These are phyloP conservation scores for Tulasnella sp. DNA, from an alignment of 768 basidiomycete species.

Conservation along the genomic window DNA sequence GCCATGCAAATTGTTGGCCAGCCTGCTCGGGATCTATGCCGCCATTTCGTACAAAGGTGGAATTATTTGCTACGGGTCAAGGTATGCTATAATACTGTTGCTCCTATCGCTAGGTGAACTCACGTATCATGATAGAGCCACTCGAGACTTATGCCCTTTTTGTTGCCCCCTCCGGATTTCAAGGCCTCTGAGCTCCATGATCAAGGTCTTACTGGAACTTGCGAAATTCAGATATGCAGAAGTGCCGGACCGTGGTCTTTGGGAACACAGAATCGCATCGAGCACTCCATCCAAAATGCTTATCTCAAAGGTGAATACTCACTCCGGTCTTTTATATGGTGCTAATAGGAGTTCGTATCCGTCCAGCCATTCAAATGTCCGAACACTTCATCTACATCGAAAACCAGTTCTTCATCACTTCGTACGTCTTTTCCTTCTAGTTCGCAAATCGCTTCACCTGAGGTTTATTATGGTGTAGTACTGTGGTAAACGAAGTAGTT, in stretches of 20 bases:
- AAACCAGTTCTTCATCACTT: conserved; percentile 85
- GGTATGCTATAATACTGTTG: conserved; percentile 33
- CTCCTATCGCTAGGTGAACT: neutral
- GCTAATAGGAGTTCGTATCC: neutral
- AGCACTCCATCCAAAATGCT: conserved; percentile 89
- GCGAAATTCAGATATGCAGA: conserved; percentile 92
- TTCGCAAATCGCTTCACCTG: too few relatives aligned
- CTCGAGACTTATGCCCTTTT: conserved; percentile 79
- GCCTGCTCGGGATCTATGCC: conserved; percentile 83
- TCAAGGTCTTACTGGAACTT: conserved; percentile 83
- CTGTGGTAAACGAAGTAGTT: conserved; percentile 67
- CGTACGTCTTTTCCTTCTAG: conserved; percentile 38
- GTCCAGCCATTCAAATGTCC: conserved; percentile 72
- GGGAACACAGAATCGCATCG: conserved; percentile 70
- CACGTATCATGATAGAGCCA: conserved; percentile 51
- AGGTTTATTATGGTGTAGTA: conserved; percentile 44
- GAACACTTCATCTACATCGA: conserved; percentile 99
- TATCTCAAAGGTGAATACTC: conserved; percentile 61
- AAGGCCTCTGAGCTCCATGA: conserved; percentile 61
- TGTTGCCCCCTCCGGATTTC: conserved; percentile 89
- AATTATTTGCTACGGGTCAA: conserved; percentile 89
- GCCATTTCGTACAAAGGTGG: conserved; percentile 97
- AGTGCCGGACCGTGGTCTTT: conserved; percentile 95
- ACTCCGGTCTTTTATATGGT: neutral
- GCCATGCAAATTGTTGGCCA: conserved; percentile 92